phyloP scores from a whole-genome alignment of 148 eudicot species.

The Gaultheria prostrata region DNA sequence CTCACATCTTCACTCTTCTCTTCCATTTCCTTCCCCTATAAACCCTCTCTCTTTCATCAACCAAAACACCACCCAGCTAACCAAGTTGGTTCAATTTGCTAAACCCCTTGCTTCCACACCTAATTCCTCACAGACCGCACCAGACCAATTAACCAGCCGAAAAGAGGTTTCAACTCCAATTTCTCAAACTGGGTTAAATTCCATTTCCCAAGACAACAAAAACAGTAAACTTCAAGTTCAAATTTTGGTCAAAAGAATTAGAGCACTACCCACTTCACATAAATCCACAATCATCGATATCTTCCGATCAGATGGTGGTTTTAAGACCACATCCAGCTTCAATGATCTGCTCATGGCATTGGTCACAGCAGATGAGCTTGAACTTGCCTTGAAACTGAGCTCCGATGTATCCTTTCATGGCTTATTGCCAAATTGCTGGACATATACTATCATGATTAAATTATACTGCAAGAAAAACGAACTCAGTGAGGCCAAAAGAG shows the following conservation, averaged over 20 bases:
- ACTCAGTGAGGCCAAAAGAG: conserved; percentile 47
- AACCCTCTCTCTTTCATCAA: neutral
- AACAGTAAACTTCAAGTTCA: neutral
- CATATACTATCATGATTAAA: conserved; percentile 54
- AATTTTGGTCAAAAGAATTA: neutral
- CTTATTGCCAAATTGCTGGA: conserved; percentile 47
- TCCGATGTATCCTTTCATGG: conserved; percentile 38
- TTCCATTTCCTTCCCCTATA: neutral
- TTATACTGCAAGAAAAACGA: conserved; percentile 56
- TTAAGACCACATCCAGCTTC: conserved; percentile 34
- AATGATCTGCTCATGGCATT: conserved; percentile 51
- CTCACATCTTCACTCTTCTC: neutral
- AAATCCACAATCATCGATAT: conserved; percentile 27
- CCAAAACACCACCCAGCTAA: neutral
- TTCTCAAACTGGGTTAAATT: neutral
- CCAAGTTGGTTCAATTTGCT: neutral
- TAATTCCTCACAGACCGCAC: neutral
- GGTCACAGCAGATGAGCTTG: conserved; percentile 41
- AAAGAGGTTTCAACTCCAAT: neutral
- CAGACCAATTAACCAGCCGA: neutral
- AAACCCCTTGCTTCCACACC: neutral
- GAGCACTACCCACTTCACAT: conserved; percentile 23
- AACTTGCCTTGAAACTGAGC: conserved; percentile 54
- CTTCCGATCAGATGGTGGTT: conserved; percentile 24
- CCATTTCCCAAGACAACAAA: neutral